These are phyloP conservation scores for Hyphopichia homilentoma DNA, from an alignment of 805 yeast genomes.

Conservation along the genomic window DNA sequence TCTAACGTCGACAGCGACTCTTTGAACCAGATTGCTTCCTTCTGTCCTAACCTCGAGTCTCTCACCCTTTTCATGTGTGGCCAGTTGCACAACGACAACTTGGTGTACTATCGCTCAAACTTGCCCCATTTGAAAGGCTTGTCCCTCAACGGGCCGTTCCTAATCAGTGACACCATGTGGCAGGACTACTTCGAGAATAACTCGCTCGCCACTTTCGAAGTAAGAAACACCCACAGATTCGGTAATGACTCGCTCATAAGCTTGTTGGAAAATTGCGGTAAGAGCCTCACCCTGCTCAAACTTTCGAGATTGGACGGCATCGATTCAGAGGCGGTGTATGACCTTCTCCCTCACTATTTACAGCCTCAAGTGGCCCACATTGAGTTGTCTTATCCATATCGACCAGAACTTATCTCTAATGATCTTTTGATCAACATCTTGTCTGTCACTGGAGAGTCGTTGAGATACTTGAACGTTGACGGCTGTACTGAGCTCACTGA, in stretches of 20 bases:
- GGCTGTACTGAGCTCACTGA: conserved; percentile 78
- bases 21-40: conserved; percentile 66
- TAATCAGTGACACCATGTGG: conserved; percentile 79
- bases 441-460: conserved; percentile 56
- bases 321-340: conserved; percentile 52
- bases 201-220: conserved; percentile 53
- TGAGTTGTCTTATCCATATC: conserved; percentile 66
- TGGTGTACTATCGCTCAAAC: conserved; percentile 59
- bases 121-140: conserved; percentile 52
- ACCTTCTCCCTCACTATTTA: conserved; percentile 62
- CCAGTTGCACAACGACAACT: conserved; percentile 73
- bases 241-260: conserved; percentile 60
- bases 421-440: conserved; percentile 60
- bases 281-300: conserved; percentile 51
- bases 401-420: conserved; percentile 64
- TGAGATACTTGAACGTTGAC: conserved; percentile 58
- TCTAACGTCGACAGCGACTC: conserved; percentile 69
- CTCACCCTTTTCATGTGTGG: conserved; percentile 90
- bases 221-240: conserved; percentile 83
- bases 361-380: conserved; percentile 45
- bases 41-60: conserved; percentile 66
- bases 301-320: conserved; percentile 74
- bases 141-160: conserved; percentile 84
- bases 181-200: conserved; percentile 57
- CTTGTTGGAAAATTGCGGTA: conserved; percentile 56